Evolutionary conservation across 2,329 filamentous ascomycete genomes (phyloP).

Genomic region (Verticillium klebahnii): DNA sequence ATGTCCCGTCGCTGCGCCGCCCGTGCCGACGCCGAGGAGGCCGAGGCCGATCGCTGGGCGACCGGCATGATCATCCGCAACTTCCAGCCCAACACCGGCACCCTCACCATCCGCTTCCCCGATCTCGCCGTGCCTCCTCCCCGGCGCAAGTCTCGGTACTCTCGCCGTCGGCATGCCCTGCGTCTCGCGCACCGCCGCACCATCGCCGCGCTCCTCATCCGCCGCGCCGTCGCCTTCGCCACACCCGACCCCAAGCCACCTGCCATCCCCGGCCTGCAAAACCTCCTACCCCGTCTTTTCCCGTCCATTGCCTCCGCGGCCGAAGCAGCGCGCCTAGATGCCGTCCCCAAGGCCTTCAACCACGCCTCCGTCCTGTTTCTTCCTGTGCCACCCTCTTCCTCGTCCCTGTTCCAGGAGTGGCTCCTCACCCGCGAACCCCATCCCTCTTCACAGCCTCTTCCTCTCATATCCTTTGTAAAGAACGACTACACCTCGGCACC

Average conservation of each 20-base stretch:
- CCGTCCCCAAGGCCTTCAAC: conserved; percentile 33
- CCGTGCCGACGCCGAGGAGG: conserved; percentile 38
- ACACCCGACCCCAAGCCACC: conserved; percentile 42
- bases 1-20: conserved; percentile 50
- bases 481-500: neutral
- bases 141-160: conserved; percentile 12
- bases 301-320: conserved; percentile 32
- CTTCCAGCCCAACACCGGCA: conserved; percentile 44
- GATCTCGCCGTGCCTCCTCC: conserved; percentile 17
- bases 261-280: conserved; percentile 37
- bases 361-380: conserved; percentile 33
- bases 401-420: conserved; percentile 28
- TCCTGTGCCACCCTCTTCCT: conserved; percentile 31
- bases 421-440: conserved; percentile 43
- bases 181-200: conserved; percentile 32
- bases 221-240: conserved; percentile 44
- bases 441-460: conserved; percentile 29
- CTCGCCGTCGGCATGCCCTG: conserved; percentile 14
- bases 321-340: neutral
- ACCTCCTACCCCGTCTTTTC: conserved; percentile 42
- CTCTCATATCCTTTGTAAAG: conserved; percentile 8
- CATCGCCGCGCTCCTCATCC: conserved; percentile 41
- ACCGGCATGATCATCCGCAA: conserved; percentile 39
- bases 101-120: conserved; percentile 41
- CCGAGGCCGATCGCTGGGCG: conserved; percentile 52